phyloP scores from a whole-genome alignment of 306 rosid genomes.

The Mimosa bimucronata region DNA sequence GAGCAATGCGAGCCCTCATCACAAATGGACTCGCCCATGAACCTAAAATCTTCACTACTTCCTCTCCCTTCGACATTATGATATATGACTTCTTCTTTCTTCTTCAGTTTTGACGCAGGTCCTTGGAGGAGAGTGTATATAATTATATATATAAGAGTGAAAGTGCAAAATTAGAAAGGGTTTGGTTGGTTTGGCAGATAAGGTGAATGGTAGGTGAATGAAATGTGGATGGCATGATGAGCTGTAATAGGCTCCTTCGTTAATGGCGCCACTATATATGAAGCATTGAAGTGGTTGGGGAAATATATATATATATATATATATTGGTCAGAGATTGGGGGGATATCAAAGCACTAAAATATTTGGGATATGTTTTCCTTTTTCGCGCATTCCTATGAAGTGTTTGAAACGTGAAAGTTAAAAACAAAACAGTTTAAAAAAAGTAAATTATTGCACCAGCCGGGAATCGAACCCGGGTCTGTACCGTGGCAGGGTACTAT shows the following conservation, averaged over 20 bases:
- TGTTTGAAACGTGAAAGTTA: no score
- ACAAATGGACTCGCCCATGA: conserved; percentile 50
- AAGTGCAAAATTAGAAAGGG: not conserved
- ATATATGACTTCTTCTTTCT: not conserved
- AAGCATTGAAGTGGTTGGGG: not conserved
- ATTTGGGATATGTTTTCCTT: not conserved
- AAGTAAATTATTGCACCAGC: conserved; percentile 27
- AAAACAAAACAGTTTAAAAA: no score
- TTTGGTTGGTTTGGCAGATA: not conserved
- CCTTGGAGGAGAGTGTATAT: not conserved
- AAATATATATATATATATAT: no score
- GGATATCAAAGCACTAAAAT: not conserved
- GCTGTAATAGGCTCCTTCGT: not conserved
- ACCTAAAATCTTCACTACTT: conserved; percentile 46
- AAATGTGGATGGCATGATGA: not conserved
- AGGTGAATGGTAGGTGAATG: not conserved
- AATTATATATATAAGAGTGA: not conserved
- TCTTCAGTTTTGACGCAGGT: not conserved
- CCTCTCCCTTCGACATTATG: conserved; percentile 43
- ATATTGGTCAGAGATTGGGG: no score
- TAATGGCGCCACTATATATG: not conserved
- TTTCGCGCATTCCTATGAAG: not conserved
- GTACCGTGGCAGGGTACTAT: conserved; percentile 46
- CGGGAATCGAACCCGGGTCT: conserved; percentile 50
- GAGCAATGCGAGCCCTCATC: conserved; percentile 45